Evolutionary conservation across 768 basidiomycete genomes (phyloP).

Genomic region (Naematelia aurantialba): DNA sequence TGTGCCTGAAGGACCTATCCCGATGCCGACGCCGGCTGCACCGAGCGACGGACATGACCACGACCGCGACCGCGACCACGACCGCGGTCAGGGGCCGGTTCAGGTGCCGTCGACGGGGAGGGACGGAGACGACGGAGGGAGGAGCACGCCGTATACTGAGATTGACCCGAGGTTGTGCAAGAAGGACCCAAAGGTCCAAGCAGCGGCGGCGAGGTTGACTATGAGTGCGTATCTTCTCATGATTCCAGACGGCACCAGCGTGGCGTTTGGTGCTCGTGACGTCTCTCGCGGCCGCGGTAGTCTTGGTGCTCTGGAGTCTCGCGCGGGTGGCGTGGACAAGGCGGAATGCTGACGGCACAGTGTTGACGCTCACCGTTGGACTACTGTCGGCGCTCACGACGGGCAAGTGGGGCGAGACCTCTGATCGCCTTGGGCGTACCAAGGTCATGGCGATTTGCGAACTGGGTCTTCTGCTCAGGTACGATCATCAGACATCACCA

Average conservation of each 20-base stretch:
- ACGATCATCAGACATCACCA: conserved; percentile 32
- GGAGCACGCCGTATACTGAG: conserved; percentile 24
- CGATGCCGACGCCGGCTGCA: conserved; percentile 7
- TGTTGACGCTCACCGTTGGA: conserved; percentile 73
- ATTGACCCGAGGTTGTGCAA: conserved; percentile 49
- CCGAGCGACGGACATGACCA: not conserved
- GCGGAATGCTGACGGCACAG: conserved; percentile 49
- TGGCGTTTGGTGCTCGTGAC: no score
- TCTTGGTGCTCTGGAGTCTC: no score
- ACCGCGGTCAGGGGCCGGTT: not conserved
- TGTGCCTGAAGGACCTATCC: conserved; percentile 6
- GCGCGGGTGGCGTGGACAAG: no score
- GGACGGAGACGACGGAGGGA: conserved; percentile 7
- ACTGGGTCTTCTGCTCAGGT: conserved; percentile 71
- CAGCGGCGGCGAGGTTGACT: conserved; percentile 41
- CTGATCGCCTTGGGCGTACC: conserved; percentile 72
- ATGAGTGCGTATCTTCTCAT: conserved; percentile 40
- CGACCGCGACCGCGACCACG: no score
- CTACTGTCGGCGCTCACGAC: conserved; percentile 74
- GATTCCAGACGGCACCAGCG: no score
- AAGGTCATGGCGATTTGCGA: conserved; percentile 66
- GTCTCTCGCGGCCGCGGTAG: no score
- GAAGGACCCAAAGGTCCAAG: conserved; percentile 44
- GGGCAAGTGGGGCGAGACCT: conserved; percentile 79
- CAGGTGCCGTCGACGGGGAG: conserved; percentile 1